Base-by-base conservation (phyloP, 1,284 basidiomycete species). In the Porphyrellus sp. region DNA sequence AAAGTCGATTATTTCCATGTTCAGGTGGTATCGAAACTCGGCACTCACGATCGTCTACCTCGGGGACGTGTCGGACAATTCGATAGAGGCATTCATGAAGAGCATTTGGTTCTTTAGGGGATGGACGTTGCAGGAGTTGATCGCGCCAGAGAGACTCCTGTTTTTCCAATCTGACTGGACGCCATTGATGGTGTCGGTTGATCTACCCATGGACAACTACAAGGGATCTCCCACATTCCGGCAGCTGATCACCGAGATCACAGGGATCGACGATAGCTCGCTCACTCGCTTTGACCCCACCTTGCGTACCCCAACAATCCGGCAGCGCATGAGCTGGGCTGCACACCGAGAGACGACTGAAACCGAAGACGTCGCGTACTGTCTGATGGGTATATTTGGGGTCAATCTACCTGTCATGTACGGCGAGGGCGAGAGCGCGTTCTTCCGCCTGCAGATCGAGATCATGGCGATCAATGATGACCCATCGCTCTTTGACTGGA, bases 261-360 rank as follows among this genome's bases (percentile, higher is more conserved):
- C 59, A 1, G 52, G 52, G 5, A 53, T 61, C 31, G 59, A 57
- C 15, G 59, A 62, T 15, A 24, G 27, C 8, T 49, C 57, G 8
- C 59, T 61, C 34, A 64, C 56, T 21, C 18, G 20, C 25, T 64
- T 61, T 43, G 53, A 61, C 21, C 46, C 46, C 28, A 15, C 60
- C 18, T 53, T 53, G 12, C 53, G 49, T 38, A 41, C 27, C 6
- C 52, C 53, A 16, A 51, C 55, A 5, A 43, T 63, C 39, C 56
- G 60, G 1, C 52, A 63, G 41, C 62, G 60, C n/a, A 63, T 62
- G 62, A 64, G 57, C 52, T 63, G 61, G 61, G 63, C 61, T 13
- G 52, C 63, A 0, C 54, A 21, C 39, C 61, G 61, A 34, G 61
- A 55, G 52, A 64, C 61, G 25, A 64, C 63, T 6, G 58, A 64